phyloP scores from a whole-genome alignment of 1,284 basidiomycete species.

The Sphagnurus paluster region DNA sequence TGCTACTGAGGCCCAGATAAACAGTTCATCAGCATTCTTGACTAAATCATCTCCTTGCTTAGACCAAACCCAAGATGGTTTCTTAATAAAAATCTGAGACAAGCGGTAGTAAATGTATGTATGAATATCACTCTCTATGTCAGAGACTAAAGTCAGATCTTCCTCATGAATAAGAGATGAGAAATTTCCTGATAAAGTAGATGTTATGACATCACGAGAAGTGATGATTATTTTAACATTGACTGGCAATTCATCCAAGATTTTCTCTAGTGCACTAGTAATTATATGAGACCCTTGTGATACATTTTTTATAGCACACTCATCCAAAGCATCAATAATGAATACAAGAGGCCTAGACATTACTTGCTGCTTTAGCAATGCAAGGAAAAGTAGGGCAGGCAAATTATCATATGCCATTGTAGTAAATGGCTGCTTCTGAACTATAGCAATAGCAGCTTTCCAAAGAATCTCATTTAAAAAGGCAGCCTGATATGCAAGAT shows the following conservation, averaged over 20 bases:
- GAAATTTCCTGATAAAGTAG: neutral
- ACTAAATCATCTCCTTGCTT: neutral
- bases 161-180: neutral
- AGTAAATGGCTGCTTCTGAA: neutral
- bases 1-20: constrained; percentile 2
- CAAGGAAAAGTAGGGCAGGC: neutral
- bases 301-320: neutral
- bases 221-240: constrained; percentile 1
- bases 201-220: neutral
- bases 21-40: neutral
- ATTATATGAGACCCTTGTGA: neutral
- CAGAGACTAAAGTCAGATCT: neutral
- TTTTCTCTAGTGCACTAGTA: neutral
- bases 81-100: neutral
- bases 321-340: constrained; percentile 7
- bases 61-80: neutral
- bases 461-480: neutral
- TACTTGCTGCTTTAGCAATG: neutral
- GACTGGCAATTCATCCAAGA: neutral
- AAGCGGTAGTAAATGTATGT: neutral
- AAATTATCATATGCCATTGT: neutral
- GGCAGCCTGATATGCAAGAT: neutral
- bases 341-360: neutral
- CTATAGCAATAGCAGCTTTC: neutral
- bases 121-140: neutral